A percentile compares a stretch with the other conserved stretches of the same genome.
These are phyloP conservation scores for Rhodotorula sp. DNA, from an alignment of 1,284 basidiomycete genomes.

Conservation along the genomic window DNA sequence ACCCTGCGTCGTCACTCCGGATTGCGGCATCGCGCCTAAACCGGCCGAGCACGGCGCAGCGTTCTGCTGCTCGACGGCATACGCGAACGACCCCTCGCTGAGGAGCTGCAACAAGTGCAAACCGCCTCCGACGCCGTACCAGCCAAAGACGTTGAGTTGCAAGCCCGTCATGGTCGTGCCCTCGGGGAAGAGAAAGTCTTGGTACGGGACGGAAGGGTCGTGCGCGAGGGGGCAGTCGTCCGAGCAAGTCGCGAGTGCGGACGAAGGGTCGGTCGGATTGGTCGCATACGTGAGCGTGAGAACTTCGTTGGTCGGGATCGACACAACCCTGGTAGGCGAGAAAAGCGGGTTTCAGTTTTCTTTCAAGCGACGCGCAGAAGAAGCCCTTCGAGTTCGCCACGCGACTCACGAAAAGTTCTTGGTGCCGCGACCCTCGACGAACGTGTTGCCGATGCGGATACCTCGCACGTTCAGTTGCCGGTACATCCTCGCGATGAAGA, in stretches of 20 bases:
- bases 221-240: slow-evolving; percentile 49
- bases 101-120: slow-evolving; percentile 86
- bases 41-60: slow-evolving; percentile 69
- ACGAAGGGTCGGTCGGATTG: slow-evolving; percentile 41
- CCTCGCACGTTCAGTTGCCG: slow-evolving; percentile 71
- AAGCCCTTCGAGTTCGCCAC: too few relatives aligned
- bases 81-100: slow-evolving; percentile 72
- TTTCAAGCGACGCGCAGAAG: neutral
- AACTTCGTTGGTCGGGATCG: slow-evolving; percentile 46
- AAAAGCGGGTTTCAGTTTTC: neutral
- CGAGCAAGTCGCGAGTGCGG: slow-evolving; percentile 47
- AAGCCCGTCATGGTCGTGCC: slow-evolving; percentile 72
- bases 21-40: slow-evolving; percentile 21
- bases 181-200: slow-evolving; percentile 76
- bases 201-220: slow-evolving; percentile 68
- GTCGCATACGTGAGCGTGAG: slow-evolving; percentile 42
- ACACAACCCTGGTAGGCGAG: slow-evolving; percentile 38
- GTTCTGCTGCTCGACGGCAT: slow-evolving; percentile 64
- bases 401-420: slow-evolving; percentile 72
- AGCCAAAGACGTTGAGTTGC: slow-evolving; percentile 74
- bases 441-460: slow-evolving; percentile 86
- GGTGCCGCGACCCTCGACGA: slow-evolving; percentile 74
- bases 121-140: slow-evolving; percentile 74
- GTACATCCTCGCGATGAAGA: slow-evolving; percentile 71
- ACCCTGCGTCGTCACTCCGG: slow-evolving; percentile 22